These are phyloP conservation scores for Lentinus tigrinus DNA, from an alignment of 768 basidiomycete genomes.

Conservation along the genomic window DNA sequence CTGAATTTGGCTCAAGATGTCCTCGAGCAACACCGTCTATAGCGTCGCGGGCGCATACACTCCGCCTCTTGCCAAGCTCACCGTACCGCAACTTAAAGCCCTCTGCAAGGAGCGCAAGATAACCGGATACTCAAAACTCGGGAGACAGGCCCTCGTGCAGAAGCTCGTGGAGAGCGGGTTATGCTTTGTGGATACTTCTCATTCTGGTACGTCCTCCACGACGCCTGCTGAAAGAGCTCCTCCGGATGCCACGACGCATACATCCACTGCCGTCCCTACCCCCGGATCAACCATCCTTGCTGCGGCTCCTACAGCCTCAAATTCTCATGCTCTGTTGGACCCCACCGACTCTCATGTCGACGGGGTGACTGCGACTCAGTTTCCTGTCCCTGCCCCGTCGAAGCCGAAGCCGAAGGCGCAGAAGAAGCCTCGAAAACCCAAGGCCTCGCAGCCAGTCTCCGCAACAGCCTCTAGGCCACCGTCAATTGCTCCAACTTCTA, in stretches of 20 bases:
- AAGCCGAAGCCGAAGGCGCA: background rate
- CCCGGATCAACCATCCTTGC: background rate
- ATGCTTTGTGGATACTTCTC: background rate
- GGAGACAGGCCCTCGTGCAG: constrained; percentile 54
- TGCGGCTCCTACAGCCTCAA: background rate
- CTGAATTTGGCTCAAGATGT: too few relatives aligned
- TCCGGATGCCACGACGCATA: background rate
- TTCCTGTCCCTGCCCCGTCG: background rate
- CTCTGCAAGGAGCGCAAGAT: constrained; percentile 66
- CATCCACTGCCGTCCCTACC: background rate
- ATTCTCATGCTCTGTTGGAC: too few relatives aligned
- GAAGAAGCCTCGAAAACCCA: background rate
- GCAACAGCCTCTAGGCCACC: too few relatives aligned
- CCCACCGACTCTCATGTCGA: background rate
- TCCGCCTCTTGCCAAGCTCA: constrained; percentile 37
- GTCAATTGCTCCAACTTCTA: too few relatives aligned
- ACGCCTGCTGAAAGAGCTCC: background rate
- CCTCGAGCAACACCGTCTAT: too few relatives aligned
- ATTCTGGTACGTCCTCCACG: background rate
- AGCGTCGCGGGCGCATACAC: background rate
- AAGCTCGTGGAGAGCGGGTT: constrained; percentile 34
- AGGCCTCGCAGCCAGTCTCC: background rate
- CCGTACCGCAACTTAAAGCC: constrained; percentile 62
- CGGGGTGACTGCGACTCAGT: background rate
- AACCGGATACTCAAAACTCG: constrained; percentile 65